Evolutionary conservation across 2,329 filamentous ascomycete genomes (phyloP), one percentile per base, ranked within the genome.

Genomic region (Aspergillus quadricinctus): DNA sequence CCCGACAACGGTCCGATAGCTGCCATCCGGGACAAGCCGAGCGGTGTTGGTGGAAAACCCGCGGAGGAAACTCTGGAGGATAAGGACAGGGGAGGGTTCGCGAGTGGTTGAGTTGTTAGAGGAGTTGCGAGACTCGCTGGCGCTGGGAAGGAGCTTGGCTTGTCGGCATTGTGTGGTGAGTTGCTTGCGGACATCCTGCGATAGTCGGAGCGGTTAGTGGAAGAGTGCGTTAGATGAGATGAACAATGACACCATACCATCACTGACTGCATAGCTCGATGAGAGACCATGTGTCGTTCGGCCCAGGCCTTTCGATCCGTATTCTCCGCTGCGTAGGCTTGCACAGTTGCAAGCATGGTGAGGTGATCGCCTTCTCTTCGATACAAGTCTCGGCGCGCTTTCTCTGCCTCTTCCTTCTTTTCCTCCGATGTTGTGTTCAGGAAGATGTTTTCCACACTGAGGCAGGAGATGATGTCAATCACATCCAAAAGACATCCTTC

Each of bases 391-490:
- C 78, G 76, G 17, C 85, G 75, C 1, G 83, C 81, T 49, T 75
- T 73, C 53, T 82, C 78, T 1, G 83, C 83, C 60, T 81, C 77
- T 65, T 86, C 82, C 60, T 83, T 82, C 58, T 79, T 81, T 62
- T 86, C 83, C 62, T 86, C 83, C 0, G 81, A 83, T 2, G 79
- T 78, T 3, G 82, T 76, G 57, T 83, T 82, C 4, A 86, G 69
- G 67, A 86, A 87, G 29, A 88, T 80, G 62, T 82, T 85, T 65
- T 88, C 85, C 1, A 86, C 83, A 58, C 81, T 85, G n/a, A 88
- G 76, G 48, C 81, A 83, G 0, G 85, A 82, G 50, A 87, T 89
- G 54, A 97, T 88, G 66, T 97, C 94, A 60, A 99, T 93, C 3
- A 86, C 87, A 63, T 96, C 91, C 0, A 87, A 73, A 1, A 97